Percentiles rank a stretch among this genome's conserved stretches.
These are phyloP conservation scores for Pestalotiopsis sp. DNA, from an alignment of 2,329 filamentous ascomycete species.

Conservation along the genomic window DNA sequence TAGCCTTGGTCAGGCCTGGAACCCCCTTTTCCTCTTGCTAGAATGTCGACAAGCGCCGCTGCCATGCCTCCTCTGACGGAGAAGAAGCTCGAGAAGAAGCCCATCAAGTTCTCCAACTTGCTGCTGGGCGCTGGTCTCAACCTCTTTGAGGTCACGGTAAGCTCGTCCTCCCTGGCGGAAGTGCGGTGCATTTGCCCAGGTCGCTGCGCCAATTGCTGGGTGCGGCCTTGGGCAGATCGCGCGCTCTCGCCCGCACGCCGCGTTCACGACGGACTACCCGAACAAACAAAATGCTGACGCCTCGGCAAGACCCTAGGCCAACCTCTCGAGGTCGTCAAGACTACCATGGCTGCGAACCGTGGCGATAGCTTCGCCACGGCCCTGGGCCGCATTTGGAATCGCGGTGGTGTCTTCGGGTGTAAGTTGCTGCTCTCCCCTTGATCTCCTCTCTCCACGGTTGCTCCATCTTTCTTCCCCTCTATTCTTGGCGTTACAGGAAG, in stretches of 20 bases:
- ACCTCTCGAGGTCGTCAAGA: constrained; percentile 98
- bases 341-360: constrained; percentile 98
- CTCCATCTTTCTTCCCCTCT: constrained; percentile 4
- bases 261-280: not conserved
- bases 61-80: constrained; percentile 48
- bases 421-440: constrained; percentile 47
- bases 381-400: constrained; percentile 86
- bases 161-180: not conserved
- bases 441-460: too few species aligned
- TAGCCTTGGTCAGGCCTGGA: constrained; percentile 97
- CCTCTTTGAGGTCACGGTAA: constrained; percentile 78
- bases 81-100: constrained; percentile 89
- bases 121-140: constrained; percentile 92
- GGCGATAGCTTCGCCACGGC: constrained; percentile 82
- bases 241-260: too few species aligned
- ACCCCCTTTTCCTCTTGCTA: constrained; percentile 54
- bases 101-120: constrained; percentile 99
- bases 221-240: too few species aligned
- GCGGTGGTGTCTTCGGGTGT: constrained; percentile 95
- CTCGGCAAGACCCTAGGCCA: constrained; percentile 48
- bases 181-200: too few species aligned
- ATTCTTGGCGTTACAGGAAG: not conserved
- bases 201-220: too few species aligned
- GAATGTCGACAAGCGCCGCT: constrained; percentile 64
- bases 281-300: not conserved